Base-by-base conservation (phyloP, 2,329 filamentous ascomycete genomes). In the Aspergillus texensis region DNA sequence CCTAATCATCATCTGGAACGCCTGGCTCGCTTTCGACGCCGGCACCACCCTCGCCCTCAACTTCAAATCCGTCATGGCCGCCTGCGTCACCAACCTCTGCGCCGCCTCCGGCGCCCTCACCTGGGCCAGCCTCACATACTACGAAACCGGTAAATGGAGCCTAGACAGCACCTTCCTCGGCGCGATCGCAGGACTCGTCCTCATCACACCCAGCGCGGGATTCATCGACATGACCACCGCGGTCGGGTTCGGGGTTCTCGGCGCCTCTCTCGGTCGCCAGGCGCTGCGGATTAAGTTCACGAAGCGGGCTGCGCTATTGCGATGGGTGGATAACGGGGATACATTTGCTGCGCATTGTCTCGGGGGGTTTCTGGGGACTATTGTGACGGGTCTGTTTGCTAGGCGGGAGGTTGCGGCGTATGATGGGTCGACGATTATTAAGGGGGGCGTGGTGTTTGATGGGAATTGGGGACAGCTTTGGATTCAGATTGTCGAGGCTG, bases 261-360 rank as follows among this genome's bases (percentile, higher is more conserved):
- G 82, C 0, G 82, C 83, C 1, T 41, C 82, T 2, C 70, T 83
- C 12, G 84, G 82, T 62, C 78, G 84, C 1, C 84, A 86, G 72
- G 83, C 83, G 16, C 68, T 86, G 58, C 75, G 82, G 1, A 83
- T 86, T 70, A 86, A 86, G 70, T 84, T 82, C 63, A 85, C 81
- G 2, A 78, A 81, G 16, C 73, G 80, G 34, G 83, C 84, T 6
- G 72, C 76, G n/a, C 71, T 76, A 3, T 79, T 78, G 73, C 74
- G 79, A 39, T 86, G 83, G 84, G 83, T 86, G 0, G 84, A 85
- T 65, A 84, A 85, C 64, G 84, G 83, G 1, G 84, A 86, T 69
- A 85, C 83, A 0, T 85, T 85, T 68, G 84, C 84, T 6, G 85
- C 83, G 4, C 83, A 85, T 63, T 85, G 83, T 66, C 73, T 85